Evolutionary conservation across 176 grass and related monocot species (phyloP).

Genomic region (Cenchrus fungigraminus): DNA sequence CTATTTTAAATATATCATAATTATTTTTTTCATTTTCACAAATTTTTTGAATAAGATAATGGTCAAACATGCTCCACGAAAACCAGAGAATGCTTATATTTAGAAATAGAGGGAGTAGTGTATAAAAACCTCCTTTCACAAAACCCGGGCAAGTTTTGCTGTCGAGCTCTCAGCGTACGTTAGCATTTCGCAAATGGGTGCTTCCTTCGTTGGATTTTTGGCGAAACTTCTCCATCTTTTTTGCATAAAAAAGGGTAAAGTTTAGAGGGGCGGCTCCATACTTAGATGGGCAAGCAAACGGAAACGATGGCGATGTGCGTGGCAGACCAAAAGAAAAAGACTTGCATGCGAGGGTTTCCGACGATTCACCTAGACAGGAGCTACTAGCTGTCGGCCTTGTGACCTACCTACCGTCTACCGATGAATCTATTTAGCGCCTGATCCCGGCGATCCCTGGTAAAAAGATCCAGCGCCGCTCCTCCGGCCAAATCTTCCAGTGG

Average conservation of each 20-base stretch:
- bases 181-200: background rate
- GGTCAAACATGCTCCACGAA: no score
- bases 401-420: slow-evolving; percentile 49
- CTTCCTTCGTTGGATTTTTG: background rate
- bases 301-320: slow-evolving; percentile 15
- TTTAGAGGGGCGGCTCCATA: background rate
- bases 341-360: background rate
- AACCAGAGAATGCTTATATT: no score
- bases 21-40: no score
- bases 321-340: background rate
- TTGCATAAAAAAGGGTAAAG: background rate
- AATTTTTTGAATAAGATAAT: no score
- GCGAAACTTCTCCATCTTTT: background rate
- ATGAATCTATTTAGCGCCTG: slow-evolving; percentile 28
- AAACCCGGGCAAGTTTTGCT: background rate
- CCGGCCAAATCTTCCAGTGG: background rate
- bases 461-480: background rate
- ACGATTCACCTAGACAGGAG: slow-evolving; percentile 30
- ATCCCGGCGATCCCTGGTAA: background rate
- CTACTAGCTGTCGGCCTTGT: slow-evolving; percentile 46
- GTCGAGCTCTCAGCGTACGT: background rate
- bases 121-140: background rate
- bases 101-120: no score
- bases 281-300: background rate
- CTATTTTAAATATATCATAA: no score